Conservation (phyloP, 306 rosid species). For the Vicia villosa region DNA sequence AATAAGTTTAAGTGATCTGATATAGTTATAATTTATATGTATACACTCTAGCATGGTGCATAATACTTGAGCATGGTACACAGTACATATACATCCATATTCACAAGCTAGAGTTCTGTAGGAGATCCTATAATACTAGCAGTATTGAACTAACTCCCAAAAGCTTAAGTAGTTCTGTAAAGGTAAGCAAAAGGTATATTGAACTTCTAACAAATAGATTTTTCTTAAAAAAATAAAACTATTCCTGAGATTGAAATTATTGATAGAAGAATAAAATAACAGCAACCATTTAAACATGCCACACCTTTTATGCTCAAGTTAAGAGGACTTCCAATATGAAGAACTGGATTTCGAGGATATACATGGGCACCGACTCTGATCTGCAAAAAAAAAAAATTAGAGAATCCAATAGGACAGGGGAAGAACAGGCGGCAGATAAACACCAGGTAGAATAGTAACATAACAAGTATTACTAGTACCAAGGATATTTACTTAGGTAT, state of each 20-base stretch:
- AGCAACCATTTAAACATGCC: constrained; percentile 31
- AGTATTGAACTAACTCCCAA: background rate
- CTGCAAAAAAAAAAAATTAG: constrained; percentile 46
- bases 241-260: constrained; percentile 2
- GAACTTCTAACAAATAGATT: background rate
- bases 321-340: constrained; percentile 67
- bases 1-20: background rate
- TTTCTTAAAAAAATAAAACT: background rate
- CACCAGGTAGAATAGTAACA: constrained; percentile 16
- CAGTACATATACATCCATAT: background rate
- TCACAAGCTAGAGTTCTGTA: background rate
- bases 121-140: background rate
- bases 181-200: constrained; percentile 5
- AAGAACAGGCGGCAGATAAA: constrained; percentile 5
- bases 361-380: constrained; percentile 81
- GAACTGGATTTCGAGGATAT: constrained; percentile 81
- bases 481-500: constrained; percentile 13
- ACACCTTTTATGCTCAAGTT: constrained; percentile 81
- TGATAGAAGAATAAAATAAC: constrained; percentile 24
- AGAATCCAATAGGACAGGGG: background rate
- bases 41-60: background rate
- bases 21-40: background rate
- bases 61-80: background rate
- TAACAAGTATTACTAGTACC: constrained; percentile 13
- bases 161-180: background rate